These are phyloP conservation scores for Termitomyces sp. DNA, from an alignment of 768 basidiomycete species.

Conservation along the genomic window DNA sequence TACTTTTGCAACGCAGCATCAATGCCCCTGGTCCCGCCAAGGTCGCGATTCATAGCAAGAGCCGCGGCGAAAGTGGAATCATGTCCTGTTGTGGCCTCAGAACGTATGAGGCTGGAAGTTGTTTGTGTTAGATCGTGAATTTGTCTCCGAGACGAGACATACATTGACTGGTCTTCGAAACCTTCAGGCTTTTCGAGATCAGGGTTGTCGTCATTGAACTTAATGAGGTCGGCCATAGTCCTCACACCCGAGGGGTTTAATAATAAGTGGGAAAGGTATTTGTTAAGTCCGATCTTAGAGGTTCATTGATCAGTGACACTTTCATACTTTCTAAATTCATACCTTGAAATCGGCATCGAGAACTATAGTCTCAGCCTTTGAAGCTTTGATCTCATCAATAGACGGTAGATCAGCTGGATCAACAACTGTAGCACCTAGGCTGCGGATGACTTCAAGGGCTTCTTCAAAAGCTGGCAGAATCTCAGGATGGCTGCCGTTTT, in stretches of 20 bases:
- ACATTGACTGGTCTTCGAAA: conserved; percentile 36
- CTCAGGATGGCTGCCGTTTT: conserved; percentile 30
- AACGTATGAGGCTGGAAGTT: conserved; percentile 29
- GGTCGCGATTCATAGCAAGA: conserved; percentile 40
- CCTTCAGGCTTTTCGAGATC: conserved; percentile 43
- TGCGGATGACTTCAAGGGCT: conserved; percentile 33
- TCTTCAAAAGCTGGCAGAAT: conserved; percentile 36
- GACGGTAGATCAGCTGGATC: conserved; percentile 62
- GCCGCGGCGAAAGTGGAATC: conserved; percentile 42
- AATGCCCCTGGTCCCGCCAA: conserved; percentile 51
- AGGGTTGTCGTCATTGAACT: conserved; percentile 52
- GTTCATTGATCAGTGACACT: neutral
- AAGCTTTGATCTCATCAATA: conserved; percentile 45
- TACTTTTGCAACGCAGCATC: conserved; percentile 45
- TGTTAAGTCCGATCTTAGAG: conserved; percentile 41
- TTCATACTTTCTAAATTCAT: neutral
- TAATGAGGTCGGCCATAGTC: conserved; percentile 53
- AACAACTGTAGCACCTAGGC: conserved; percentile 48
- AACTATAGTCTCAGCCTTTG: conserved; percentile 53
- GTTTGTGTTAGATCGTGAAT: neutral
- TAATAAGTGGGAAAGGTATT: conserved; percentile 44
- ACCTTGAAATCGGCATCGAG: conserved; percentile 59
- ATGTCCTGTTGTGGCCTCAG: conserved; percentile 38
- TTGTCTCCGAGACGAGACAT: conserved; percentile 10
- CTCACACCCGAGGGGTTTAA: conserved; percentile 55